Conservation (phyloP, 163 green algal genomes). For the Scenedesmus sp. region DNA sequence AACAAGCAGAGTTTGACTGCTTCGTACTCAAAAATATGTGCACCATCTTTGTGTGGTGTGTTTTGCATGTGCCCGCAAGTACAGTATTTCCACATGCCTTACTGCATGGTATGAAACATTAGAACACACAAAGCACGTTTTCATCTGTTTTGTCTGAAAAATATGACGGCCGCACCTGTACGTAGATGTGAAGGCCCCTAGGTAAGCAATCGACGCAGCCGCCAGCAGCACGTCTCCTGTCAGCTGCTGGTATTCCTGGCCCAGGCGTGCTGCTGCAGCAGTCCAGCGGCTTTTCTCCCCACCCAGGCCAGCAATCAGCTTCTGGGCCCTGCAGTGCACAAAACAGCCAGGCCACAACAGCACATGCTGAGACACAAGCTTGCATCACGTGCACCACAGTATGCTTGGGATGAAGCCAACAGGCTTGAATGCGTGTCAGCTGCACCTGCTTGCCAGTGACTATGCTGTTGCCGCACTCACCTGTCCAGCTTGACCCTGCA, state of each 20-base stretch:
- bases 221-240: conserved; percentile 80
- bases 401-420: neutral
- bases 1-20: neutral
- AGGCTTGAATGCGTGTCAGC: neutral
- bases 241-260: conserved; percentile 70
- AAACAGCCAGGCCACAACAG: neutral
- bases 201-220: conserved; percentile 78
- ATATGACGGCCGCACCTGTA: conserved; percentile 57
- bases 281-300: conserved; percentile 81
- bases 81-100: no score
- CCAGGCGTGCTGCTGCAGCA: conserved; percentile 61
- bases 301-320: conserved; percentile 81
- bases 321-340: conserved; percentile 69
- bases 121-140: no score
- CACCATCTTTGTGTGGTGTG: no score
- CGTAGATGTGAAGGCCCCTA: conserved; percentile 76
- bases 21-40: neutral
- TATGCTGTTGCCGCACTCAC: neutral
- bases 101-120: no score
- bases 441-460: neutral
- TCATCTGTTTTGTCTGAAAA: no score
- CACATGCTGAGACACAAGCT: neutral
- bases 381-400: neutral
- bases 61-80: no score
- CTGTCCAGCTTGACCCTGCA: neutral